Conservation (phyloP, 208 protist genomes). For the Wallacemonas sp. region DNA sequence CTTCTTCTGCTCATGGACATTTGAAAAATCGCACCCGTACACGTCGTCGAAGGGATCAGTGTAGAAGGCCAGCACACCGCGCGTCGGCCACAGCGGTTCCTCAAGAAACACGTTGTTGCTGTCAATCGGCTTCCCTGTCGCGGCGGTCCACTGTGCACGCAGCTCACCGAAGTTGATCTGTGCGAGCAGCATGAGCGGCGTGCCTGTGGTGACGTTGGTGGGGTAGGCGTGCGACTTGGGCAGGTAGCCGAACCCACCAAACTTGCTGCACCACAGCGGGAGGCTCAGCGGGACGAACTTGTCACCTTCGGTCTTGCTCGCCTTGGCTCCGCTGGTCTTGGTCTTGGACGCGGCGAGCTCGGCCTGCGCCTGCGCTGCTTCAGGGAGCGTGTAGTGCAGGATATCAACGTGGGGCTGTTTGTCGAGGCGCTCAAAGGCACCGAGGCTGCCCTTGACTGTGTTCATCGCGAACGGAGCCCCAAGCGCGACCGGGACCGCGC, state of each 20-base stretch:
- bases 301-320: not conserved
- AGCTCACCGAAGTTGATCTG: slow-evolving; percentile 32
- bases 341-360: not conserved
- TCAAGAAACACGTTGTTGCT: slow-evolving; percentile 1
- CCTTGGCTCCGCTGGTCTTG: not conserved
- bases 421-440: slow-evolving; percentile 3
- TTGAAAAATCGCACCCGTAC: slow-evolving; percentile 11
- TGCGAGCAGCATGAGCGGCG: slow-evolving; percentile 21
- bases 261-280: slow-evolving; percentile 30
- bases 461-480: not conserved
- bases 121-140: not conserved
- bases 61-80: slow-evolving; percentile 27
- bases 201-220: slow-evolving; percentile 2
- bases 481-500: slow-evolving; percentile 9
- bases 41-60: slow-evolving; percentile 22
- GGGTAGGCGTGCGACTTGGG: slow-evolving; percentile 21
- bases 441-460: slow-evolving; percentile 11
- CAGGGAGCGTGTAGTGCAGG: not conserved
- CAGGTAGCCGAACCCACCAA: slow-evolving; percentile 28
- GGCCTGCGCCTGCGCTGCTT: not conserved
- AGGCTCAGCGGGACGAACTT: slow-evolving; percentile 9
- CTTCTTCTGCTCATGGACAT: not conserved
- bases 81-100: slow-evolving; percentile 11
- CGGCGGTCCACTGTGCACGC: slow-evolving; percentile 15
- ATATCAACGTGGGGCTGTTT: not conserved